These are phyloP conservation scores for Scutellaria galericulata DNA, from an alignment of 257 asterid species.

Conservation along the genomic window DNA sequence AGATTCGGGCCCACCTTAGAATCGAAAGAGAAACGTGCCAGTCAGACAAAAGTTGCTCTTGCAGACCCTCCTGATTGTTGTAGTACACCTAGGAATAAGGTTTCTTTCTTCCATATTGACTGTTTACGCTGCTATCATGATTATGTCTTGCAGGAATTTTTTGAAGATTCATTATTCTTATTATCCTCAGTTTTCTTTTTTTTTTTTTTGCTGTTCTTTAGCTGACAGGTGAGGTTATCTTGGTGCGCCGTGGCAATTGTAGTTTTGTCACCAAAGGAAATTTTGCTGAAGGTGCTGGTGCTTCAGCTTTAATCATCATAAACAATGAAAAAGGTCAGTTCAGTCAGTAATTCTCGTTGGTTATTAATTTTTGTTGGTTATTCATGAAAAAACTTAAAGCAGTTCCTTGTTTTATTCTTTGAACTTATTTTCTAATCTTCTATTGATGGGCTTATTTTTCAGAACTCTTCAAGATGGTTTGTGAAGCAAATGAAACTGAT, in stretches of 20 bases:
- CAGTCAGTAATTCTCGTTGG: slow-evolving; percentile 1
- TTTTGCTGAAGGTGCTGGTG: slow-evolving; percentile 88
- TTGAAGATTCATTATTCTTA: neutral
- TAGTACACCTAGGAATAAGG: slow-evolving; percentile 77
- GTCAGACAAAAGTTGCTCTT: slow-evolving; percentile 70
- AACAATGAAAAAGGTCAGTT: slow-evolving; percentile 72
- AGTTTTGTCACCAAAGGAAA: slow-evolving; percentile 87
- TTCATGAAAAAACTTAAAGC: neutral
- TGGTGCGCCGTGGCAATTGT: slow-evolving; percentile 90
- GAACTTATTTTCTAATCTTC: neutral
- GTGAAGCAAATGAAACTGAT: slow-evolving; percentile 76
- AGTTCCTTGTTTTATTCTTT: slow-evolving; percentile 1
- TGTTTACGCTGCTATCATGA: neutral
- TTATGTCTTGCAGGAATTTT: neutral
- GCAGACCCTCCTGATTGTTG: slow-evolving; percentile 98
- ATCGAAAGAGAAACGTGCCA: slow-evolving; percentile 95
- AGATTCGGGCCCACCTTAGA: slow-evolving; percentile 93
- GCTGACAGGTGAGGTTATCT: slow-evolving; percentile 85
- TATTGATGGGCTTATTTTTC: slow-evolving; percentile 33
- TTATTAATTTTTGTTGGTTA: neutral
- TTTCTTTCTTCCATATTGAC: slow-evolving; percentile 34
- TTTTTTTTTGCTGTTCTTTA: slow-evolving; percentile 35
- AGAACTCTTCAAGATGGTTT: slow-evolving; percentile 99
- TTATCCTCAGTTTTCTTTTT: neutral
- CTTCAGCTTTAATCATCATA: slow-evolving; percentile 82